Conservation (phyloP, 1,284 basidiomycete species). For the Stygiomarasmius scandens region DNA sequence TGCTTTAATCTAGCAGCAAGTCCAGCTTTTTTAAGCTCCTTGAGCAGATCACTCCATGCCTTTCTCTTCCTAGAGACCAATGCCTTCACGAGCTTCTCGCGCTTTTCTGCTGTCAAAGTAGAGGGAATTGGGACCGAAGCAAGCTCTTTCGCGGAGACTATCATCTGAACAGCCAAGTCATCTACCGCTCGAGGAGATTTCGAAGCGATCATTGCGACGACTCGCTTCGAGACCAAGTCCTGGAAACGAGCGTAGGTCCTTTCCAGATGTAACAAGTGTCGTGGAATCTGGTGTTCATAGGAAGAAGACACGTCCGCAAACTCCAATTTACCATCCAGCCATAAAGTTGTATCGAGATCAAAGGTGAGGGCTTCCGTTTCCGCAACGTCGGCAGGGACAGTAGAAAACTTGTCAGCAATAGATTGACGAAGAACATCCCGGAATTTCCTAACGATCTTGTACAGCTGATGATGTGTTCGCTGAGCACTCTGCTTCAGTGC, state of each 20-base stretch:
- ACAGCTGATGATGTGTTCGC: conserved; percentile 89
- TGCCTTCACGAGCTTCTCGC: conserved; percentile 77
- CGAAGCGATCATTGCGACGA: conserved; percentile 46
- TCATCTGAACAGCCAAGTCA: conserved; percentile 75
- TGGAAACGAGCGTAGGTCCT: conserved; percentile 54
- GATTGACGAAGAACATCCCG: conserved; percentile 87
- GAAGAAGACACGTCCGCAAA: neutral
- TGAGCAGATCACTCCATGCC: conserved; percentile 90
- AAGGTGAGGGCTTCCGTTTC: conserved; percentile 29
- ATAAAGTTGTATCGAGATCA: neutral
- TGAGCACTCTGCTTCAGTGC: conserved; percentile 92
- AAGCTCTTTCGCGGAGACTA: conserved; percentile 68
- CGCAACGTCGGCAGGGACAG: conserved; percentile 36
- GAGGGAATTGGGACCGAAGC: conserved; percentile 54
- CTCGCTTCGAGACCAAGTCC: conserved; percentile 40
- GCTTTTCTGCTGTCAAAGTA: conserved; percentile 56
- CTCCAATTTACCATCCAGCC: neutral
- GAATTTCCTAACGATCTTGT: conserved; percentile 91
- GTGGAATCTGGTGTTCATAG: conserved; percentile 9
- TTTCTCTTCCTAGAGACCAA: conserved; percentile 85
- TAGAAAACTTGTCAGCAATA: conserved; percentile 46
- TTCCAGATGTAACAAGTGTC: conserved; percentile 45
- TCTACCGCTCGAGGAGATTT: conserved; percentile 50
- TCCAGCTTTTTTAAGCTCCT: conserved; percentile 85
- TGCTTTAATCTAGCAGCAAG: conserved; percentile 76